Evolutionary conservation across 306 rosid genomes (phyloP).

Genomic region (Morella rubra): DNA sequence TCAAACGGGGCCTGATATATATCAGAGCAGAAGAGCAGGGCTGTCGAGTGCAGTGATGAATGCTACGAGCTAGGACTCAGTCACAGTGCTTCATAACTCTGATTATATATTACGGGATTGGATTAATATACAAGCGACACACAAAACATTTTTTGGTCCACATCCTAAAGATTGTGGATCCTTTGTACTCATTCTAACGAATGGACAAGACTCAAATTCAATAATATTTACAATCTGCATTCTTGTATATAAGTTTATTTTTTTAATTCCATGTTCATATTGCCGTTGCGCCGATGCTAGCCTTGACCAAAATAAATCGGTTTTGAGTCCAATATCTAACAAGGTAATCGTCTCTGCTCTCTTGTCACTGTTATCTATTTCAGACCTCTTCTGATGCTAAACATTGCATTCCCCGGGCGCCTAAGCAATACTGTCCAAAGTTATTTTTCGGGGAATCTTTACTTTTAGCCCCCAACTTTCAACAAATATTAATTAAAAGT

Average conservation of each 20-base stretch:
- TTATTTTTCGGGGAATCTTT: too few species aligned
- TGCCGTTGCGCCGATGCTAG: background rate
- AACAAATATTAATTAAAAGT: too few species aligned
- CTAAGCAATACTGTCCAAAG: too few species aligned
- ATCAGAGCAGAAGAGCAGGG: constrained; percentile 67
- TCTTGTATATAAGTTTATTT: too few species aligned
- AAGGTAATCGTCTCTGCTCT: background rate
- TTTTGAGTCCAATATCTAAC: background rate
- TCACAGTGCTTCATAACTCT: constrained; percentile 5
- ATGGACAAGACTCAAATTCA: background rate
- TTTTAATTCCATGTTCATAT: background rate
- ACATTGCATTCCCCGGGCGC: too few species aligned
- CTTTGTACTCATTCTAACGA: constrained; percentile 16
- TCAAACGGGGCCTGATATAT: constrained; percentile 64
- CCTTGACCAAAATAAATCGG: background rate
- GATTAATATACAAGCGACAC: constrained; percentile 36
- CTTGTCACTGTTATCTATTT: background rate
- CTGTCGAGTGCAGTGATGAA: constrained; percentile 64
- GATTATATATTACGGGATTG: constrained; percentile 30
- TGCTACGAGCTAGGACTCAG: constrained; percentile 11
- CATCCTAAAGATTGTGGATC: constrained; percentile 27
- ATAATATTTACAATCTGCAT: background rate
- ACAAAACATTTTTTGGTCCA: constrained; percentile 72
- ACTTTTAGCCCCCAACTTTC: too few species aligned
- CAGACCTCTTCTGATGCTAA: background rate